Percentiles rank a stretch among this genome's conserved stretches.
Conservation (phyloP, 2,329 filamentous ascomycete genomes). For the Myriosclerotinia curreyana region DNA sequence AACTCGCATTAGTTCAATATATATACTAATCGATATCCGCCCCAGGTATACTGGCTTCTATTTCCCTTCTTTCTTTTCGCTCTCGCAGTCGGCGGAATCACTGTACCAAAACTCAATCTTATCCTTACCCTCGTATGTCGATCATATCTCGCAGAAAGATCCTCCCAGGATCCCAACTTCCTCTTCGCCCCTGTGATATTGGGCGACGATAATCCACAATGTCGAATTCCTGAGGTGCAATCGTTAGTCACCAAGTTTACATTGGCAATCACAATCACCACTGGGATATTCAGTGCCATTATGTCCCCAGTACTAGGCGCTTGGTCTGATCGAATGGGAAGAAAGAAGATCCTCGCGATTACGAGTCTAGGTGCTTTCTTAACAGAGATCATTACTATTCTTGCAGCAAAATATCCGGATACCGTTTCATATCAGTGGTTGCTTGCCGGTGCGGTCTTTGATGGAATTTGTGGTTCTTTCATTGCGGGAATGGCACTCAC, state of each 20-base stretch:
- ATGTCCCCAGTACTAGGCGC: constrained; percentile 79
- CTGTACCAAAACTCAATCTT: constrained; percentile 85
- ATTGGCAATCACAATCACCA: constrained; percentile 69
- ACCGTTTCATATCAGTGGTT: constrained; percentile 74
- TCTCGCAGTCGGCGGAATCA: constrained; percentile 77
- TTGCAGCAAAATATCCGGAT: constrained; percentile 73
- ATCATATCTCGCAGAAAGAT: constrained; percentile 71
- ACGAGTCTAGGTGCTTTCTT: constrained; percentile 71
- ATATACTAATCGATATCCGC: constrained; percentile 33
- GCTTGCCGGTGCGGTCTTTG: constrained; percentile 70
- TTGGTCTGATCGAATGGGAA: constrained; percentile 82
- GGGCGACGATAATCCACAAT: constrained; percentile 72
- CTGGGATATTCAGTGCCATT: constrained; percentile 75
- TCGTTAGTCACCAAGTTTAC: constrained; percentile 73
- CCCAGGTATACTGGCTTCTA: constrained; percentile 77
- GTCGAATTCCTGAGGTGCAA: constrained; percentile 75
- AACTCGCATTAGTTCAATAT: neutral
- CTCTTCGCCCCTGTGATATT: constrained; percentile 62
- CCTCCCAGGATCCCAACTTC: constrained; percentile 55
- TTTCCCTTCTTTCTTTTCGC: constrained; percentile 78
- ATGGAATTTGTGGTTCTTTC: constrained; percentile 86
- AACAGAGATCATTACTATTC: constrained; percentile 72
- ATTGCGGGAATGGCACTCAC: constrained; percentile 73
- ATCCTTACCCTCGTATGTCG: constrained; percentile 81
- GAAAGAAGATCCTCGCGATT: constrained; percentile 69